phyloP scores from a whole-genome alignment of 1,139 yeast genomes.

The Blastobotrys ciferrii region DNA sequence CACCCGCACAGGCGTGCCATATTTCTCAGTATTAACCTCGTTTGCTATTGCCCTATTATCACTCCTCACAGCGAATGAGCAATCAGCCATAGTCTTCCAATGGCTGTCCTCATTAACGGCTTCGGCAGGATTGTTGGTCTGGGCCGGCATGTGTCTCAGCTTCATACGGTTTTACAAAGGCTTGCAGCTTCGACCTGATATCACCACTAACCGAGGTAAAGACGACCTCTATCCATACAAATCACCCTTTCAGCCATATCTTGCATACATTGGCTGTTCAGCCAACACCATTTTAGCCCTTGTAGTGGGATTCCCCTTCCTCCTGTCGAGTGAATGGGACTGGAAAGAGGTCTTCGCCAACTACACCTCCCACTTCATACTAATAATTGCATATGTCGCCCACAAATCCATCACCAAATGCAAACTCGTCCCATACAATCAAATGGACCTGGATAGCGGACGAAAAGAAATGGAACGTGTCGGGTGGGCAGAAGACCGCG shows the following conservation, averaged over 20 bases:
- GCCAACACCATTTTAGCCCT: conserved; percentile 56
- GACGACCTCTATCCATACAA: conserved; percentile 59
- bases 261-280: conserved; percentile 64
- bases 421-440: conserved; percentile 54
- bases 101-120: conserved; percentile 63
- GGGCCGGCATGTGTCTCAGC: conserved; percentile 80
- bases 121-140: conserved; percentile 68
- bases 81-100: conserved; percentile 64
- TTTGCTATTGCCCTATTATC: conserved; percentile 61
- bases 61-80: conserved; percentile 55
- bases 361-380: conserved; percentile 62
- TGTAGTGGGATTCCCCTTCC: conserved; percentile 66
- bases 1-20: conserved; percentile 68
- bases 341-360: conserved; percentile 62
- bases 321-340: conserved; percentile 61
- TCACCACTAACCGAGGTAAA: conserved; percentile 28
- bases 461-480: conserved; percentile 56
- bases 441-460: conserved; percentile 74
- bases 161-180: conserved; percentile 72
- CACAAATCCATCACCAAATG: conserved; percentile 59
- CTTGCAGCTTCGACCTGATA: conserved; percentile 47
- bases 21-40: conserved; percentile 61
- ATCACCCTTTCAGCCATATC: conserved; percentile 74
- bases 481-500: conserved; percentile 41
- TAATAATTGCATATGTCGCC: conserved; percentile 51